Conservation (phyloP, 495 filamentous ascomycete species). For the Tuber magnatum region DNA sequence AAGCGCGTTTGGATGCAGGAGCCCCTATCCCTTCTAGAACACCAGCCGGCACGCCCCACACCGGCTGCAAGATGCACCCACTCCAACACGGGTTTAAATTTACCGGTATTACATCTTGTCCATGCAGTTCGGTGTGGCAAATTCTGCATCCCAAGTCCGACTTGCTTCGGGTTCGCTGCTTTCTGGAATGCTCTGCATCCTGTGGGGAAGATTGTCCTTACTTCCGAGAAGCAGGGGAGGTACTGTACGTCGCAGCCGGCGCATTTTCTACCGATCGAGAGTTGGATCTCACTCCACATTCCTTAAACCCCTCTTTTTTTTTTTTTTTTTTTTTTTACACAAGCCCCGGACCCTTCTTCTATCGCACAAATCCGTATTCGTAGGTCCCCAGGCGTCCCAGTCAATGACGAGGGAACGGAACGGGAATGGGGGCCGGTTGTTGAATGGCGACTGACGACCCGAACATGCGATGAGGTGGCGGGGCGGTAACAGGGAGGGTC, state of each 20-base stretch:
- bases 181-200: neutral
- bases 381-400: neutral
- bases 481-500: neutral
- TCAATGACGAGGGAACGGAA: neutral
- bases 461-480: neutral
- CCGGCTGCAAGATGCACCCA: neutral
- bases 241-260: neutral
- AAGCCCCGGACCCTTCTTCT: neutral
- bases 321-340: neutral
- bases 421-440: neutral
- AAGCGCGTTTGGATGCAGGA: neutral
- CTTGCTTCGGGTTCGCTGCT: neutral
- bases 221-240: neutral
- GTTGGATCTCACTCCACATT: neutral
- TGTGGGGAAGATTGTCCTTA: neutral
- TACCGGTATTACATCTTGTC: neutral
- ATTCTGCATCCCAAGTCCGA: neutral
- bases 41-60: neutral
- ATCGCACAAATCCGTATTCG: neutral
- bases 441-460: neutral
- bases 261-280: neutral
- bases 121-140: neutral
- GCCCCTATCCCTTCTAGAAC: neutral
- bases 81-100: neutral
- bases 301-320: neutral